Base-by-base conservation (phyloP, 495 filamentous ascomycete genomes). In the Xylaria grammica region DNA sequence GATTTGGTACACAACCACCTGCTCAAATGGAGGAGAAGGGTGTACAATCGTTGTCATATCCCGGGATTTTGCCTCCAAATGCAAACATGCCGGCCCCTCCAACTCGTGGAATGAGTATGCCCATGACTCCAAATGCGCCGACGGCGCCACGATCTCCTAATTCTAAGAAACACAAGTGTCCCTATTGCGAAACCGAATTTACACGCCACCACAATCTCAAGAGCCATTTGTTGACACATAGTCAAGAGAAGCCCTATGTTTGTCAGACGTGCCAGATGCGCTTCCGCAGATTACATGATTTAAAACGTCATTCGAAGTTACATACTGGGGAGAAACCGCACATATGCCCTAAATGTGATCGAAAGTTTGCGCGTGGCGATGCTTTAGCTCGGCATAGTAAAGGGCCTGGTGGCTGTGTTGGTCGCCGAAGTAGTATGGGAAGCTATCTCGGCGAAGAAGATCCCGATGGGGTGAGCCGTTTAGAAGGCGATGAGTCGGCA, bases 161-260 rank as follows among this genome's bases (percentile, higher is more conserved):
- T 8, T 82, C 86, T 24, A 97, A 96, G 76, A 95, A 95, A 68
- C 94, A 99, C 78, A 96, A 94, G 65, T 99, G 95, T 70, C 93
- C 90, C 2, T 97, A 96, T 75, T 99, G 95, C 80, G 83, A 91
- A 4, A 97, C 96, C 8, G 94, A 96, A 69, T 99, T 99, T 69
- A 99, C 95, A 10, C 86, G 95, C 10, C 96, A 98, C 72, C 95
- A 99, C 73, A 99, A 99, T 67, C 86, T 99, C n/a, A 99, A 99
- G 76, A 97, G 92, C 65, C 95, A 99, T 79, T 85, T 99, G 36
- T 86, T 99, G 62, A 99, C 95, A 0, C 95, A 99, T 72, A 97
- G 94, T 67, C 95, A 99, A 77, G 96, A 98, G 76, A 99, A 99
- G 74, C 95, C 95, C 0, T 99, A 93, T 71, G 86, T 92, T 24